Percentiles rank a stretch among this genome's conserved stretches.
Conservation (phyloP, 2,329 filamentous ascomycete genomes). For the Coccinonectria pachysandricola region DNA sequence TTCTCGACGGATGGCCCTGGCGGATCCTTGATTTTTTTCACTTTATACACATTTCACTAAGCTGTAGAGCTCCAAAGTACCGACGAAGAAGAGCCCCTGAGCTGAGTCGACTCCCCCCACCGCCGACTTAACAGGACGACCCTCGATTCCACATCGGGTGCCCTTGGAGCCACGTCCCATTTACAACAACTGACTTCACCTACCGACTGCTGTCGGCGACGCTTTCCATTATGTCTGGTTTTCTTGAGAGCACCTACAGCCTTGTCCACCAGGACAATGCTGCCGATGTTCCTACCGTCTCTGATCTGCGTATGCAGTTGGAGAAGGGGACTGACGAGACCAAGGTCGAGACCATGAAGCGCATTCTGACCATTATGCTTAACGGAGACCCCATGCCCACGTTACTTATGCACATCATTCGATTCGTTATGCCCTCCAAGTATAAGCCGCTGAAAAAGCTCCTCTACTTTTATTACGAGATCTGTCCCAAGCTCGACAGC, state of each 20-base stretch:
- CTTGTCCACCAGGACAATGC: conserved; percentile 96
- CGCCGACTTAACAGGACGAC: conserved; percentile 19
- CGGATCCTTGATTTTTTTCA: conserved; percentile 14
- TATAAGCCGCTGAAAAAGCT: conserved; percentile 96
- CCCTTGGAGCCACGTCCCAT: conserved; percentile 20
- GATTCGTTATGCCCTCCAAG: conserved; percentile 98
- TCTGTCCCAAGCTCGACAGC: conserved; percentile 89
- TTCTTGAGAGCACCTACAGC: conserved; percentile 91
- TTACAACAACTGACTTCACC: conserved; percentile 12
- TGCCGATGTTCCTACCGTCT: conserved; percentile 79
- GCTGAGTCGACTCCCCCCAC: conserved; percentile 26
- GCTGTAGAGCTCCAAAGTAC: conserved; percentile 12
- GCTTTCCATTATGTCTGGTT: conserved; percentile 70
- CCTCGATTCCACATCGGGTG: conserved; percentile 13
- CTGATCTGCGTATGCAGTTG: conserved; percentile 84
- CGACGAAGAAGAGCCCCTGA: conserved; percentile 19
- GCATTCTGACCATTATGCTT: conserved; percentile 92
- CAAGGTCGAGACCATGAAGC: conserved; percentile 94
- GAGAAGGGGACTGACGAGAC: conserved; percentile 90
- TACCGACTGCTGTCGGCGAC: conserved; percentile 13
- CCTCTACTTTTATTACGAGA: conserved; percentile 98
- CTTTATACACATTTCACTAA: too few relatives aligned
- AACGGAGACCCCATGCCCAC: conserved; percentile 95
- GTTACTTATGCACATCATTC: conserved; percentile 98
- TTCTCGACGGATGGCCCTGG: conserved; percentile 21